A percentile compares a stretch with the other conserved stretches of the same genome.
Conservation (phyloP, 2,329 filamentous ascomycete species). For the Ciborinia camelliae region DNA sequence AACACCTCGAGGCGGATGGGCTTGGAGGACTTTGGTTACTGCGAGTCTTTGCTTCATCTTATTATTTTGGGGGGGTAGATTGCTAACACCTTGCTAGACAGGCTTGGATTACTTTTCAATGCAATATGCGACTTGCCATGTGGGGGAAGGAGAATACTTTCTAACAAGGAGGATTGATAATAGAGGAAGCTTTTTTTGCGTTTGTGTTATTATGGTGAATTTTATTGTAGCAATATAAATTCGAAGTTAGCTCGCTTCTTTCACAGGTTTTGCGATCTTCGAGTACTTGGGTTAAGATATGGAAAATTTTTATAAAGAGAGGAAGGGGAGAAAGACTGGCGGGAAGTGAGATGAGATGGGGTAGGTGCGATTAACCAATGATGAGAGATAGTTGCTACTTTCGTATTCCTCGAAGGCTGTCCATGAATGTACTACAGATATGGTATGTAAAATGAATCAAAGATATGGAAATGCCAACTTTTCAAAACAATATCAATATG, state of each 20-base stretch:
- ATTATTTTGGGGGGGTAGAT: background rate
- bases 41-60: no score
- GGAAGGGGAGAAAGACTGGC: background rate
- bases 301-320: background rate
- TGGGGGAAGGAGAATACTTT: no score
- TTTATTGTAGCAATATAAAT: background rate
- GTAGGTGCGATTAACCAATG: background rate
- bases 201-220: no score
- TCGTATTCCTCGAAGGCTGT: background rate
- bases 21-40: background rate
- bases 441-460: no score
- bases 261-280: no score
- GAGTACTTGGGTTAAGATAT: no score
- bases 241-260: no score
- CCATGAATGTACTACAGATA: no score
- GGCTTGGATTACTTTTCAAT: accelerated
- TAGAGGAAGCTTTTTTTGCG: accelerated
- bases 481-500: no score
- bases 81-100: background rate
- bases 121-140: background rate
- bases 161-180: background rate
- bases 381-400: background rate
- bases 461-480: no score
- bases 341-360: background rate
- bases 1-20: no score